Base-by-base conservation (phyloP, 495 filamentous ascomycete genomes). In the Aspergillus olivimuriae region DNA sequence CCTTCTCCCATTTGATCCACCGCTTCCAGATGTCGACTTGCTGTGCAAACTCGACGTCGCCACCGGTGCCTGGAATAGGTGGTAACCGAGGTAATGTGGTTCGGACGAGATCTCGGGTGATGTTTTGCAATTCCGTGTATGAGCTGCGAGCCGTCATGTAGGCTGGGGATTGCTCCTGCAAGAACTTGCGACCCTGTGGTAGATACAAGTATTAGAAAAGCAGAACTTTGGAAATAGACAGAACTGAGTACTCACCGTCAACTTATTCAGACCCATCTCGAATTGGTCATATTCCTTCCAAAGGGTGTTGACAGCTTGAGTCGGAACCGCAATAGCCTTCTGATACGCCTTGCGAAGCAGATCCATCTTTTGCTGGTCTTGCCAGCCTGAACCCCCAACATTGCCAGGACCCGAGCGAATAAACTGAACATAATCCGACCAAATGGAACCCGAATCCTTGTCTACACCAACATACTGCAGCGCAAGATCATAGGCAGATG, bases 211-310 rank as follows among this genome's bases (percentile, higher is more conserved):
- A 35, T 14, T 1, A 15, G 2, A 15, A 35, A 4, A 26, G 24
- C 31, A 26, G 4, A 19, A 40, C 11, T 41, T 28, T 19, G 12
- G 11, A 16, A 4, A 18, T 1, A 18, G 40, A 22, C 21, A 15
- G 44, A 37, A 23, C 40, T 43, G 21, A 12, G 34, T 14, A 63
- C 65, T 66, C 71, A 88, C 86, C 31, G 86, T 87, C 41, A 86
- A 71, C 63, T 95, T 97, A 64, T 95, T 96, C 23, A 95, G 63
- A 7, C 80, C 77, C 80, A 89, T 86, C 64, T 98, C 92, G 56
- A 97, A 98, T 53, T 82, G 76, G 63, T 95, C 89, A 56, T 97
- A 98, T 57, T 98, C 91, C 65, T 92, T 95, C 92, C 92, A 98
- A 8, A 98, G 61, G 10, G 70, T 73, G 52, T 89, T 87, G 36